These are phyloP conservation scores for Hansfordia pulvinata DNA, from an alignment of 2,329 filamentous ascomycete species.

Conservation along the genomic window DNA sequence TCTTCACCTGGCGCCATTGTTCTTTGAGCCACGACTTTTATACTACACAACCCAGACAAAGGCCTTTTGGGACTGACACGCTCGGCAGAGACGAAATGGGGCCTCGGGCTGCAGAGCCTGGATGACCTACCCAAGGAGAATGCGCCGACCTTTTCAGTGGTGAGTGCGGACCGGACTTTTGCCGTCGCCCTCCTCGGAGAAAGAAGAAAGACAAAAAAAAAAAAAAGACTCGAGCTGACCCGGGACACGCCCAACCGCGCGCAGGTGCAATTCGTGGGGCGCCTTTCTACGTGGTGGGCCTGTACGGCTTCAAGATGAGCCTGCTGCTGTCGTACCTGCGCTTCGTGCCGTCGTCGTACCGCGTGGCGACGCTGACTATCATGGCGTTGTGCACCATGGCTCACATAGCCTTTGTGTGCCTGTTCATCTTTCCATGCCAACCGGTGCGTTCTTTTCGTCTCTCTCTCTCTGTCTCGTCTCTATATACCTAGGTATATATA, in stretches of 20 bases:
- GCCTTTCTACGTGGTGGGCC: slow-evolving; percentile 25
- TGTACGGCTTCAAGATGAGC: slow-evolving; percentile 31
- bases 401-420: slow-evolving; percentile 22
- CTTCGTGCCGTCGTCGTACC: slow-evolving; percentile 22
- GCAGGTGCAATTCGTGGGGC: slow-evolving; percentile 26
- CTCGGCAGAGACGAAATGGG: slow-evolving; percentile 27
- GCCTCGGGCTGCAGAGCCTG: slow-evolving; percentile 21
- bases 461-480: too few species aligned
- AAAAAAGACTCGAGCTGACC: neutral
- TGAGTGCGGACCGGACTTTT: too few species aligned
- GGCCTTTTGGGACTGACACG: too few species aligned
- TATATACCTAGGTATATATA: too few species aligned
- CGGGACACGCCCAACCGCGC: neutral
- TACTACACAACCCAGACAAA: too few species aligned
- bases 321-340: slow-evolving; percentile 29
- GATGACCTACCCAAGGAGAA: slow-evolving; percentile 23
- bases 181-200: neutral
- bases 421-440: slow-evolving; percentile 21
- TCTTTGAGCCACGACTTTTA: too few species aligned
- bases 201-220: slow-evolving; percentile 2
- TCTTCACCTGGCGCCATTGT: too few species aligned
- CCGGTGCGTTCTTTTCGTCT: slow-evolving; percentile 11
- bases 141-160: slow-evolving; percentile 22
- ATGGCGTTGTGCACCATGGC: slow-evolving; percentile 20
- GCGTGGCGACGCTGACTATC: slow-evolving; percentile 18